A percentile compares a stretch with the other conserved stretches of the same genome.
These are phyloP conservation scores for Ophiostoma triangulosporum DNA, from an alignment of 2,329 filamentous ascomycete genomes.

Conservation along the genomic window DNA sequence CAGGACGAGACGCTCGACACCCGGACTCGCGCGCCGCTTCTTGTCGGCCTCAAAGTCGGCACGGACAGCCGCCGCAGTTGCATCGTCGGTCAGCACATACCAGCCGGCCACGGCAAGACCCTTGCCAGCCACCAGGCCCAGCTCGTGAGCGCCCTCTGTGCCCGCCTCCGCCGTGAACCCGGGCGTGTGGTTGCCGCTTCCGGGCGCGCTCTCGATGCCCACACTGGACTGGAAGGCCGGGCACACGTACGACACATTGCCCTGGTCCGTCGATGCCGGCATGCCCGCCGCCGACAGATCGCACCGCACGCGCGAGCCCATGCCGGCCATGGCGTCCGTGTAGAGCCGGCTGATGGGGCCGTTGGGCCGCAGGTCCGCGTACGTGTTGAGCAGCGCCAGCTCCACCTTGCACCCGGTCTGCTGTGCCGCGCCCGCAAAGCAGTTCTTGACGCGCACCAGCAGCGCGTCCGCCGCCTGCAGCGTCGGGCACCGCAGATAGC, in stretches of 20 bases:
- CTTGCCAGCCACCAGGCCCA: not conserved
- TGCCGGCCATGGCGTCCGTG: not conserved
- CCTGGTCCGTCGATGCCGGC: not conserved
- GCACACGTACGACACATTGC: slow-evolving; percentile 2
- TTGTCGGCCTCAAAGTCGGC: slow-evolving; percentile 2
- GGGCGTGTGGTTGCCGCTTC: not conserved
- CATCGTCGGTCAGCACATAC: not conserved
- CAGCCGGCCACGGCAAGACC: not conserved
- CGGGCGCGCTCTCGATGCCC: not conserved
- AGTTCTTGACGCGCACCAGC: not conserved
- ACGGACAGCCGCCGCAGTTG: not conserved
- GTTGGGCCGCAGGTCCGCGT: not conserved
- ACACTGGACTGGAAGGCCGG: not conserved
- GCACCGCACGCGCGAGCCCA: slow-evolving; percentile 8
- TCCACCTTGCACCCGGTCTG: not conserved
- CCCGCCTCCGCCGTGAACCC: not conserved
- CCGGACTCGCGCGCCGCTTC: not conserved
- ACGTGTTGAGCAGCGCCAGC: not conserved
- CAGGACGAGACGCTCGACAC: not conserved
- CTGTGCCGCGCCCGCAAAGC: not conserved
- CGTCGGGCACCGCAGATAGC: not conserved
- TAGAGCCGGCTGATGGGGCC: not conserved
- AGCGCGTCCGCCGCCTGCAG: not conserved
- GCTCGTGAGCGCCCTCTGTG: not conserved
- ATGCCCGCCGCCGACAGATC: not conserved